Percentiles rank a stretch among this genome's conserved stretches.
Evolutionary conservation across 176 grass and related monocot species (phyloP).

Genomic region (Raddia distichophylla): DNA sequence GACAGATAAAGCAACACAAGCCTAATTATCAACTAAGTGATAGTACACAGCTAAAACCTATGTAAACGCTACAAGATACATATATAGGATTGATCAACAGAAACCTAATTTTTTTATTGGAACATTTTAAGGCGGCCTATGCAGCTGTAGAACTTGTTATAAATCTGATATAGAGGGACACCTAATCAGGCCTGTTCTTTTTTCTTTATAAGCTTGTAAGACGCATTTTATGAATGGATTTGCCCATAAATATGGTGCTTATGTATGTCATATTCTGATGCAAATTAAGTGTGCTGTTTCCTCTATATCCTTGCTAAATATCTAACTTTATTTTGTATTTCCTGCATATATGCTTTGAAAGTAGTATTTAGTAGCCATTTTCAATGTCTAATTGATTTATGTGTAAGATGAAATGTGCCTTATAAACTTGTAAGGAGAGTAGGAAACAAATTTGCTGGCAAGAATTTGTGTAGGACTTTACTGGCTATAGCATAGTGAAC

Average conservation of each 20-base stretch:
- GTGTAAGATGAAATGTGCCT: no score
- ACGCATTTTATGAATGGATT: no score
- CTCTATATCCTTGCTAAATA: no score
- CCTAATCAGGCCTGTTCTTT: background rate
- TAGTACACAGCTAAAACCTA: background rate
- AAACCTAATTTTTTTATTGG: background rate
- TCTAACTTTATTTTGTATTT: no score
- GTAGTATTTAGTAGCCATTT: no score
- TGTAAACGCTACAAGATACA: background rate
- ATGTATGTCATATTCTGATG: no score
- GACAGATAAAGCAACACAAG: background rate
- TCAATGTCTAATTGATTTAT: no score
- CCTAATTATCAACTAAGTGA: conserved; percentile 11
- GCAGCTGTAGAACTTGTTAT: background rate
- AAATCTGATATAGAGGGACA: background rate
- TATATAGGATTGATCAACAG: conserved; percentile 18
- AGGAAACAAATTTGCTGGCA: conserved; percentile 16
- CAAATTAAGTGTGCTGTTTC: no score
- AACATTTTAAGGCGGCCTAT: background rate
- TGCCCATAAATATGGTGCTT: no score
- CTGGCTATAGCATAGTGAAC: background rate
- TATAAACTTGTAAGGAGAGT: background rate
- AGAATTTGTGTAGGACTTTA: background rate
- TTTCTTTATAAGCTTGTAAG: conserved; percentile 4
- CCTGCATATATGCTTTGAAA: no score